Conservation (phyloP, 75 land plant species). For the Pinus albicaulis region DNA sequence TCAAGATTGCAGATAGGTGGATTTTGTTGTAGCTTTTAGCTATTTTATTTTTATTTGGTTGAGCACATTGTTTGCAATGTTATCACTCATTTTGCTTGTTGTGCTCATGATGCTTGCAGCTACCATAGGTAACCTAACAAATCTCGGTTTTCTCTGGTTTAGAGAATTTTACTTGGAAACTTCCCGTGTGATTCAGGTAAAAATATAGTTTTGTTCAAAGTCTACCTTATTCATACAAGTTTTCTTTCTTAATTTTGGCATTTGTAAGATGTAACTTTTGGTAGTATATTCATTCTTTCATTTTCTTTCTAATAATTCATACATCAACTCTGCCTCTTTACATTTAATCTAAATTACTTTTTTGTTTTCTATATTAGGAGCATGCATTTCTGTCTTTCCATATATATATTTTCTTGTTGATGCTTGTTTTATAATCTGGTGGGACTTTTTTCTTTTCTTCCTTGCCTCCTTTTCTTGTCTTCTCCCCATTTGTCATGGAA, state of each 20-base stretch:
- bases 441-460: neutral
- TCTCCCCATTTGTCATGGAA: too few relatives aligned
- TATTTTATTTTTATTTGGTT: neutral
- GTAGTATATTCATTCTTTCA: too few relatives aligned
- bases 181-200: constrained; percentile 99
- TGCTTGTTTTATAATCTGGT: neutral
- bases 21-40: neutral
- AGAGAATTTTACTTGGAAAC: constrained; percentile 98
- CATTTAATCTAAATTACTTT: neutral
- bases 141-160: constrained; percentile 97
- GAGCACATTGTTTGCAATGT: neutral
- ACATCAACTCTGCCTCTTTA: neutral
- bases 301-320: neutral
- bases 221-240: neutral
- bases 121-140: constrained; percentile 82
- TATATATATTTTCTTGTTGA: neutral
- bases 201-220: constrained; percentile 1
- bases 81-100: neutral
- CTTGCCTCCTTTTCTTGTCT: neutral
- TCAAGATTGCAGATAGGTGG: neutral
- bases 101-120: constrained; percentile 52
- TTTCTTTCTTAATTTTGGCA: neutral
- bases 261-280: neutral
- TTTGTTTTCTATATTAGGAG: neutral
- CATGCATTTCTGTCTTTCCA: neutral